These are phyloP conservation scores for Tilletia walkeri DNA, from an alignment of 1,284 basidiomycete species.

Conservation along the genomic window DNA sequence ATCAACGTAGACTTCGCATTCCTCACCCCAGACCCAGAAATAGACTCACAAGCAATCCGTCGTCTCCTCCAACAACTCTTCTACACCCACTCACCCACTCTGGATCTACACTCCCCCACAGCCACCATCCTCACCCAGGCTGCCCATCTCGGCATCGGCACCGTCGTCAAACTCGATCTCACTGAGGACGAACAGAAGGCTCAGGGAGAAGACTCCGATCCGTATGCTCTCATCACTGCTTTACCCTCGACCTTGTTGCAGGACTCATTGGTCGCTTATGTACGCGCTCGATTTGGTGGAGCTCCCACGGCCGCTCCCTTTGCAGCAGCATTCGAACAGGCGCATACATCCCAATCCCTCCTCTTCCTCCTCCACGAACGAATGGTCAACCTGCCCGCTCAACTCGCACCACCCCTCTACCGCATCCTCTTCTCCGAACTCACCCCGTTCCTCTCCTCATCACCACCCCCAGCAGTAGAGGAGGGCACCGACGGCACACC, in stretches of 20 bases:
- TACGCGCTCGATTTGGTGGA: slow-evolving; percentile 30
- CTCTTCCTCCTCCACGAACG: slow-evolving; percentile 46
- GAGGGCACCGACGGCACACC: background rate
- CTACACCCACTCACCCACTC: slow-evolving; percentile 48
- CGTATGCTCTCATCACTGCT: slow-evolving; percentile 50
- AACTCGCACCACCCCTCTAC: slow-evolving; percentile 49
- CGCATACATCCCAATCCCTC: slow-evolving; percentile 25
- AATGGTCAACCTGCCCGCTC: slow-evolving; percentile 53
- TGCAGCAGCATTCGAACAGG: slow-evolving; percentile 30
- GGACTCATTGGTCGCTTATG: slow-evolving; percentile 32
- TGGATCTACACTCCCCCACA: slow-evolving; percentile 39
- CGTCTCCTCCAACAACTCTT: slow-evolving; percentile 52
- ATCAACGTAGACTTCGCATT: slow-evolving; percentile 55
- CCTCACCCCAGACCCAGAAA: slow-evolving; percentile 32
- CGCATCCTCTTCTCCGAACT: slow-evolving; percentile 48
- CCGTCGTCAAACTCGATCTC: slow-evolving; percentile 46
- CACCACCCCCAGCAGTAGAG: background rate
- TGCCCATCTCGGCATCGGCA: slow-evolving; percentile 37
- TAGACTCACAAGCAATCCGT: slow-evolving; percentile 48
- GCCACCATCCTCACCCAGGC: slow-evolving; percentile 37
- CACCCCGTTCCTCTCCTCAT: background rate
- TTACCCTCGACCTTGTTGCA: slow-evolving; percentile 23
- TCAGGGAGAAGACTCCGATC: slow-evolving; percentile 41
- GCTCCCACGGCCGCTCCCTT: background rate
- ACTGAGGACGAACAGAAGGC: slow-evolving; percentile 23